Evolutionary conservation across 192 early-diverging fungal genomes (phyloP).

Genomic region (Oehlia diaphana): DNA sequence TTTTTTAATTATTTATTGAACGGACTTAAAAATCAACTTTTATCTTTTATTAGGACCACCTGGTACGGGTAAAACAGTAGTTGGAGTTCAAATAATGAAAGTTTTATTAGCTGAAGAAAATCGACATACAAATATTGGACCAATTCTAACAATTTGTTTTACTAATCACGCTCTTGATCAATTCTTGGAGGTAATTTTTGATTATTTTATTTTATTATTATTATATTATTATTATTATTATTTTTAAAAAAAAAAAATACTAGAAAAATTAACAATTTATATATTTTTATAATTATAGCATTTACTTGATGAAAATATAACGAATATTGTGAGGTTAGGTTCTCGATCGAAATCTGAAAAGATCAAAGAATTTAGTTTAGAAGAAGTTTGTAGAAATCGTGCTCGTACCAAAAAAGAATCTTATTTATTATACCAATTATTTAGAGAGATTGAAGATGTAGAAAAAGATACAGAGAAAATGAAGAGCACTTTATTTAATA

Average conservation of each 20-base stretch:
- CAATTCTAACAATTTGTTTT: constrained; percentile 53
- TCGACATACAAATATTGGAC: constrained; percentile 36
- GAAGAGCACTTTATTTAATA: constrained; percentile 15
- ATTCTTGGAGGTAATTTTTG: too few relatives aligned
- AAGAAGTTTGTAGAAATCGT: not conserved
- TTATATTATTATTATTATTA: not conserved
- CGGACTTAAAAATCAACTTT: too few relatives aligned
- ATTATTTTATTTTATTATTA: too few relatives aligned
- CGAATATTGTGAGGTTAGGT: constrained; percentile 50
- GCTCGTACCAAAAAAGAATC: not conserved
- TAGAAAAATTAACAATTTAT: too few relatives aligned
- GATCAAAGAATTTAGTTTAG: constrained; percentile 29
- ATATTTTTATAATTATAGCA: too few relatives aligned
- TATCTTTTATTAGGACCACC: constrained; percentile 34
- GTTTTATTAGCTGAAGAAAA: constrained; percentile 36
- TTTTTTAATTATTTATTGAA: too few relatives aligned
- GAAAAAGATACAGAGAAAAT: constrained; percentile 15
- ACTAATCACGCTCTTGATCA: constrained; percentile 30
- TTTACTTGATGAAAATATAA: too few relatives aligned
- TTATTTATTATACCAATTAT: too few relatives aligned
- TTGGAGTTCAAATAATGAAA: constrained; percentile 52
- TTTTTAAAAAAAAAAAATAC: too few relatives aligned
- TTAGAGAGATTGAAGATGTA: not conserved
- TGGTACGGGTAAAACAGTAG: constrained; percentile 52
- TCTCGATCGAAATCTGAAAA: constrained; percentile 36